These are phyloP conservation scores for Sclerotiophoma versabilis DNA, from an alignment of 2,329 filamentous ascomycete species.

Conservation along the genomic window DNA sequence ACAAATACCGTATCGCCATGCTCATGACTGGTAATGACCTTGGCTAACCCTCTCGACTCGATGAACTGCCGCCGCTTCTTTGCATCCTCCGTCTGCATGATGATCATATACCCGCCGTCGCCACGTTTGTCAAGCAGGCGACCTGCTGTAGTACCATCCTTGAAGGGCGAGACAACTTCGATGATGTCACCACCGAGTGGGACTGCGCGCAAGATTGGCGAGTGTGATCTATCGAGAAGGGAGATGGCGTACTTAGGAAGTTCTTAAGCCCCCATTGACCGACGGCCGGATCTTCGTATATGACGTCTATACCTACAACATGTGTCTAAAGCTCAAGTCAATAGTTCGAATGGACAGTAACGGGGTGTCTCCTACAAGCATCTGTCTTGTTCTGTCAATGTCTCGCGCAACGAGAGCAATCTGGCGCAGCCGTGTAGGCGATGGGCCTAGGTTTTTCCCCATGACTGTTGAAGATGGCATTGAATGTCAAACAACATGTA, in stretches of 20 bases:
- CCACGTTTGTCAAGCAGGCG: constrained; percentile 52
- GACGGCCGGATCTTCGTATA: constrained; percentile 50
- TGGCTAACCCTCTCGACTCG: constrained; percentile 43
- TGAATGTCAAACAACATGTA: not conserved
- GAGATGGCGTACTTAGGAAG: constrained; percentile 42
- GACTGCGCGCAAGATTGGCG: constrained; percentile 33
- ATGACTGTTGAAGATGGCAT: not conserved
- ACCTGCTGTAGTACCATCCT: constrained; percentile 50
- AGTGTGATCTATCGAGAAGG: not conserved
- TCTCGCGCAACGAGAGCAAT: constrained; percentile 44
- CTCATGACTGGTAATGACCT: constrained; percentile 50
- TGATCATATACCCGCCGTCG: constrained; percentile 58
- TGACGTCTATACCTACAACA: constrained; percentile 51
- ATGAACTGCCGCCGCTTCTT: constrained; percentile 48
- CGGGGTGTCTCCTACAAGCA: constrained; percentile 30
- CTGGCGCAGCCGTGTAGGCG: constrained; percentile 46
- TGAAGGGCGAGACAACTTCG: constrained; percentile 52
- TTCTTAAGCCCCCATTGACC: constrained; percentile 52
- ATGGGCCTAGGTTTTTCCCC: not conserved
- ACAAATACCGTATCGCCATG: constrained; percentile 45
- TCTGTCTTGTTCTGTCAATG: constrained; percentile 33
- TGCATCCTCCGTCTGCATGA: constrained; percentile 56
- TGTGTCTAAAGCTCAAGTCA: constrained; percentile 35
- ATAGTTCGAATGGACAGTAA: no score
- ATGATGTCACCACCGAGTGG: constrained; percentile 55